Conservation (phyloP, 331 rosid species). For the Rosa hybrid region DNA sequence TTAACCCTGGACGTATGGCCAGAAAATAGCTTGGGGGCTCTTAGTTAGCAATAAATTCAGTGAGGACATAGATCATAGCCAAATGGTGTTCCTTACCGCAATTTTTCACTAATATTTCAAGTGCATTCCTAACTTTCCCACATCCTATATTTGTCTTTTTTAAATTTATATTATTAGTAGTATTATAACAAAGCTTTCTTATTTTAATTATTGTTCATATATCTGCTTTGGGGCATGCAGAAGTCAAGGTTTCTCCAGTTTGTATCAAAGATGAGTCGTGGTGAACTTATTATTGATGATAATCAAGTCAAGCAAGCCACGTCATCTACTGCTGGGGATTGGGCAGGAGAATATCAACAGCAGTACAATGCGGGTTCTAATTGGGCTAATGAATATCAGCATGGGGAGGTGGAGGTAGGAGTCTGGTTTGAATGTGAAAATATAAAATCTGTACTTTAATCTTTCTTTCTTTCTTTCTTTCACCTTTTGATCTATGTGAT, state of each 20-base stretch:
- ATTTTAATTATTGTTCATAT: not conserved
- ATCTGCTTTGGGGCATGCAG: constrained; percentile 47
- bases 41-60: constrained; percentile 1
- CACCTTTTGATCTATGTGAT: not conserved
- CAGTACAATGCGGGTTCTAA: constrained; percentile 53
- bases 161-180: not conserved
- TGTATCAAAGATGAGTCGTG: constrained; percentile 97
- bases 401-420: constrained; percentile 32
- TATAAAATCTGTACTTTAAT: not conserved
- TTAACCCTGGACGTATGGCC: not conserved
- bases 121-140: not conserved
- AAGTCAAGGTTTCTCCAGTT: constrained; percentile 95
- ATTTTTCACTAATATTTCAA: not conserved
- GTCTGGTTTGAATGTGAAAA: constrained; percentile 1
- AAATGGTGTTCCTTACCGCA: not conserved
- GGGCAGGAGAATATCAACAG: constrained; percentile 85
- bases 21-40: not conserved
- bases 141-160: not conserved
- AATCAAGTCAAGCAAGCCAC: constrained; percentile 81
- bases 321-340: constrained; percentile 66
- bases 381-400: constrained; percentile 88
- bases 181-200: not conserved
- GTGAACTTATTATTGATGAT: constrained; percentile 85
- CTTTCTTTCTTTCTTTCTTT: not conserved
- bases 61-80: constrained; percentile 1